Percentiles rank a stretch among this genome's conserved stretches.
phyloP scores from a whole-genome alignment of 1,139 yeast genomes.

The Schwanniomyces etchellsii region DNA sequence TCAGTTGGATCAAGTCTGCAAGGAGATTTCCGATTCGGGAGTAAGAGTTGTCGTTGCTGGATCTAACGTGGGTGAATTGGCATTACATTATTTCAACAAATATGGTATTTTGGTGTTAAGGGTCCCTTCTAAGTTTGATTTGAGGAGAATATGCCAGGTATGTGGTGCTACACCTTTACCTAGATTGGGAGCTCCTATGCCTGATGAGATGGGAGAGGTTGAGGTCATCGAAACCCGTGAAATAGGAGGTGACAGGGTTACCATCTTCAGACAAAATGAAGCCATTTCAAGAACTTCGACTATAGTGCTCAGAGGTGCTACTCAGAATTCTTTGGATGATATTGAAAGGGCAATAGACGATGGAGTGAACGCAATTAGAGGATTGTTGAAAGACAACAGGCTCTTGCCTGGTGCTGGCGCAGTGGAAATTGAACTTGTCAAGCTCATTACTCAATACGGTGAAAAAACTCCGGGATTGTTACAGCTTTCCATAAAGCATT shows the following conservation, averaged over 20 bases:
- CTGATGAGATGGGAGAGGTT: slow-evolving; percentile 86
- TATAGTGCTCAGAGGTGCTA: slow-evolving; percentile 91
- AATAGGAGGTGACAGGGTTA: slow-evolving; percentile 97
- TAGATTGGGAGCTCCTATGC: slow-evolving; percentile 91
- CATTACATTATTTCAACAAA: slow-evolving; percentile 87
- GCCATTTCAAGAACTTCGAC: slow-evolving; percentile 79
- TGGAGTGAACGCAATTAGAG: slow-evolving; percentile 90
- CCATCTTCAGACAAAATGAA: slow-evolving; percentile 80
- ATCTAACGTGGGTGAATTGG: slow-evolving; percentile 86
- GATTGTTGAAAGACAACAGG: slow-evolving; percentile 72
- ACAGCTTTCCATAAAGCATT: slow-evolving; percentile 90
- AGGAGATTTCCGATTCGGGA: slow-evolving; percentile 80
- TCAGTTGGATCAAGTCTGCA: slow-evolving; percentile 82
- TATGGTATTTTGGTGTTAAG: slow-evolving; percentile 78
- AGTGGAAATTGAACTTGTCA: slow-evolving; percentile 84
- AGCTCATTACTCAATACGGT: slow-evolving; percentile 75
- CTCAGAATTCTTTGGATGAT: slow-evolving; percentile 91
- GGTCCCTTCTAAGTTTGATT: slow-evolving; percentile 89
- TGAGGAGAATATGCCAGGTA: slow-evolving; percentile 90
- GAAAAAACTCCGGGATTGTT: slow-evolving; percentile 90
- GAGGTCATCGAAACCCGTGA: slow-evolving; percentile 89
- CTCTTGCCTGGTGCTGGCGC: slow-evolving; percentile 97
- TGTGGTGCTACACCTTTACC: slow-evolving; percentile 98
- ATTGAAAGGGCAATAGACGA: slow-evolving; percentile 96
- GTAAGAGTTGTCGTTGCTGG: slow-evolving; percentile 90